Base-by-base conservation (phyloP, 768 basidiomycete genomes). In the Agrocybe pediades region DNA sequence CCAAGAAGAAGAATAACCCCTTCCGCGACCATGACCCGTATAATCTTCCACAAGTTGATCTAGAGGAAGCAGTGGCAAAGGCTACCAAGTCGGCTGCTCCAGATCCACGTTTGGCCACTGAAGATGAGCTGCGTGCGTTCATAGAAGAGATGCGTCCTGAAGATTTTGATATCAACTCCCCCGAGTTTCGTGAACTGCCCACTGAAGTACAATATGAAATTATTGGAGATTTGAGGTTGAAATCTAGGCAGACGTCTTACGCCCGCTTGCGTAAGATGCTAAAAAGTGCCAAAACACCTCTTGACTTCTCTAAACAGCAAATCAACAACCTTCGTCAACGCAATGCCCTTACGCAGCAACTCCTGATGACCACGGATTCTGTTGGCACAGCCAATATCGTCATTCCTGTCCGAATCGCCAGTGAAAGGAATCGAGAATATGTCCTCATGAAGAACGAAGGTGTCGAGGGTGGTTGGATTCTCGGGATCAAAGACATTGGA, bases 171-270 rank as follows among this genome's bases (percentile, higher is more conserved):
- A 83, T 97, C 51, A 81, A 86, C 16, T 95, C 95, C 1, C 82
- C 92, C 4, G 92, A 87, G 17, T 99, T 99, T 67, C 83, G 87
- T 20, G 90, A 92, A 57, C 82, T 98, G 2, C 95, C 97, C 2
- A 96, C 93, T 0, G 95, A 98, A 68, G 85, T 97, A 19, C 94
- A 99, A 62, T 99, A 98, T 71, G 97, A 99, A 73, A 96, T 99
- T 59, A 87, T 98, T 27, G 95, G 96, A 49, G 97, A 99, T 73
- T 76, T 98, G 44, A 85, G 97, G 2, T 77, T 97, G 52, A 95
- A 94, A 69, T 98, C 95, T 1, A 83, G 97, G 2, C 95, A 98
- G 71, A 95, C 92, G 11, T 96, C 93, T 8, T 89, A 95, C 72
- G 86, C 85, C 26, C 90, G 97, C 3, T 73, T 98, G 41, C 90